Conservation (phyloP, 352 stramenopile species). For the Phytopythium helicoides region DNA sequence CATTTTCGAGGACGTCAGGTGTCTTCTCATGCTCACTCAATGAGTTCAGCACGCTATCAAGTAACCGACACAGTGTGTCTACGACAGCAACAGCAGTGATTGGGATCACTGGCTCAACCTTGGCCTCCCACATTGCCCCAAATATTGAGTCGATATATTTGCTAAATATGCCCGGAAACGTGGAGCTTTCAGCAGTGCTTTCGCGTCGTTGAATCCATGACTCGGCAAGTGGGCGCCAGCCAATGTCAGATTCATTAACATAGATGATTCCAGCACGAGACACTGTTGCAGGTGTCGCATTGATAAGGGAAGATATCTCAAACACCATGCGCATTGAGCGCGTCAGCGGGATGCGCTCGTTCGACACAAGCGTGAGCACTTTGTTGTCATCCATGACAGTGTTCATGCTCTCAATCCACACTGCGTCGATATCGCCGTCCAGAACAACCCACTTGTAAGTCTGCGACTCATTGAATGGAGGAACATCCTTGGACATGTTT, state of each 20-base stretch:
- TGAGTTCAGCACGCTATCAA: slow-evolving; percentile 89
- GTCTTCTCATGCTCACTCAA: slow-evolving; percentile 84
- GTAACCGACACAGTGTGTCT: slow-evolving; percentile 90
- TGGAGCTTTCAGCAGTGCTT: slow-evolving; percentile 77
- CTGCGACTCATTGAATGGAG: slow-evolving; percentile 88
- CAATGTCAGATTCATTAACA: slow-evolving; percentile 92
- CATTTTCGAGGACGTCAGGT: slow-evolving; percentile 89
- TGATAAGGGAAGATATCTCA: slow-evolving; percentile 96
- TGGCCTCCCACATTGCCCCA: slow-evolving; percentile 65
- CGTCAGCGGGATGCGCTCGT: slow-evolving; percentile 95
- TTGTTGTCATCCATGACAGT: slow-evolving; percentile 93
- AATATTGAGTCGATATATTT: slow-evolving; percentile 92
- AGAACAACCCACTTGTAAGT: slow-evolving; percentile 89
- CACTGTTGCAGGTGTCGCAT: slow-evolving; percentile 96
- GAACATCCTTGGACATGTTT: slow-evolving; percentile 93
- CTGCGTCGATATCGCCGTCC: slow-evolving; percentile 94
- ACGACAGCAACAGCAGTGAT: slow-evolving; percentile 66
- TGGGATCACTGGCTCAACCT: slow-evolving; percentile 53
- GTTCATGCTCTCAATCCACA: slow-evolving; percentile 95
- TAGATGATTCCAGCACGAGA: slow-evolving; percentile 96
- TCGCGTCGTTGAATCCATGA: slow-evolving; percentile 89
- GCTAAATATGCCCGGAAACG: slow-evolving; percentile 89
- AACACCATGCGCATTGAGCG: slow-evolving; percentile 97
- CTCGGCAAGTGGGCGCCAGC: slow-evolving; percentile 93
- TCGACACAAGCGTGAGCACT: slow-evolving; percentile 96